Evolutionary conservation across 805 yeast genomes (phyloP), one percentile per base, ranked within the genome.

Genomic region (Candida boidinii): DNA sequence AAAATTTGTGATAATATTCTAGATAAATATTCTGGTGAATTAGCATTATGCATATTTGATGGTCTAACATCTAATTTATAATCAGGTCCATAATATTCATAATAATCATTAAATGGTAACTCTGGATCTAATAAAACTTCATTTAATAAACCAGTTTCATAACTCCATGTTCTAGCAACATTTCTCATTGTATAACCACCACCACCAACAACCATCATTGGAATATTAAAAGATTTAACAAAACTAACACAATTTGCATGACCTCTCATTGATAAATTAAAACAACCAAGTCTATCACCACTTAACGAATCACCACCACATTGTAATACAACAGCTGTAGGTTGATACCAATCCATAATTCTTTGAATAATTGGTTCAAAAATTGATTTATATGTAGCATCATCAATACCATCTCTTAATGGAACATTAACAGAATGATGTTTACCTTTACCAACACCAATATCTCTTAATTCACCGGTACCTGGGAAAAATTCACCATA

Each of bases 121-220:
- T 80, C 87, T 17, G 77, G 59, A 23, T 88, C 90, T 46, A 92
- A 60, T 27, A 79, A 63, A 8, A 80, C 84, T 46, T 84, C 80
- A 51, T 90, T 80, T 42, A 90, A 68, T 28, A 92, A 67, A 11
- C 96, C 95, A 0, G 96, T 79, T 58, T 92, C 98, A 51, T 70
- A 88, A 2, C 95, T 75, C 97, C 98, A 90, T 10, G 94, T 73
- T 45, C 98, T 68, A 5, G 96, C 86, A 30, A 92, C 98, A 54
- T 92, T 92, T 55, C 96, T 73, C 72, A 94, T 94, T 3, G 98
- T 92, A 61, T 92, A 92, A 15, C 98, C 98, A 46, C 98, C 98
- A 31, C 98, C 98, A 26, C 98, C 98, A 15, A 92, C 68, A 20
- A 92, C 94, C 79, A 92, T 73, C 70, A 85, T 62, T 8, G 98